Base-by-base conservation (phyloP, 2,329 filamentous ascomycete genomes). In the Cercospora nicotianae region DNA sequence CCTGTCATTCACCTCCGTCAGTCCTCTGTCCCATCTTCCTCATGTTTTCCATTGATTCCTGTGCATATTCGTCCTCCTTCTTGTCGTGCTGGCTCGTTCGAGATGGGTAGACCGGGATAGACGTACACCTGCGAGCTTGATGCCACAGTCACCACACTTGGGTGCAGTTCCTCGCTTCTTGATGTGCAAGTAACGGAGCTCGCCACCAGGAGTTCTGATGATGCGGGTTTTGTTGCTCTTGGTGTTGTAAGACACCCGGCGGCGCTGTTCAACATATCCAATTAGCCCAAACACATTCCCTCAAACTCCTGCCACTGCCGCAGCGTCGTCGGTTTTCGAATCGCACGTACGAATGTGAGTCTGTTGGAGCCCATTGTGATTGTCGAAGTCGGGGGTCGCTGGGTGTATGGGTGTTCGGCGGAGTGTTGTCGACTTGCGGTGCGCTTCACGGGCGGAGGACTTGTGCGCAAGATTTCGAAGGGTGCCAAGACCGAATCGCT, bases 91-190 rank as follows among this genome's bases (percentile, higher is more conserved):
- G 42, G 36, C n/a, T 13, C 12, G 30, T 58, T 58, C 53, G 31
- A 16, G 33, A 48, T 45, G 16, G 10, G 45, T 16, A 53, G n/a
- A 26, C 33, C 23, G 36, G 67, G 51, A 30, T 20, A 58, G 60
- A 96, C 93, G 91, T 92, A 99, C 94, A 84, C 95, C 95, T 81
- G 93, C 89, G 80, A 99, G 91, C 88, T 98, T 98, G 87, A 89
- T 89, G 81, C 95, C 95, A 82, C 96, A 99, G 89, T 99, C 95
- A 89, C 96, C 92, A 83, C 95, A 99, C 89, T 99, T 99, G 82
- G 95, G 95, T 75, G 94, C 91, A 82, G 93, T 96, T 79, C 94
- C 95, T 83, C 90, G 92, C 93, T 99, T 99, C 92, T 98, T 98
- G 88, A 97, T 94, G 91, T 99, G 94, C 79, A 98, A 91, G 82